phyloP scores from a whole-genome alignment of 208 protist genomes.

The Leishmania turanica region DNA sequence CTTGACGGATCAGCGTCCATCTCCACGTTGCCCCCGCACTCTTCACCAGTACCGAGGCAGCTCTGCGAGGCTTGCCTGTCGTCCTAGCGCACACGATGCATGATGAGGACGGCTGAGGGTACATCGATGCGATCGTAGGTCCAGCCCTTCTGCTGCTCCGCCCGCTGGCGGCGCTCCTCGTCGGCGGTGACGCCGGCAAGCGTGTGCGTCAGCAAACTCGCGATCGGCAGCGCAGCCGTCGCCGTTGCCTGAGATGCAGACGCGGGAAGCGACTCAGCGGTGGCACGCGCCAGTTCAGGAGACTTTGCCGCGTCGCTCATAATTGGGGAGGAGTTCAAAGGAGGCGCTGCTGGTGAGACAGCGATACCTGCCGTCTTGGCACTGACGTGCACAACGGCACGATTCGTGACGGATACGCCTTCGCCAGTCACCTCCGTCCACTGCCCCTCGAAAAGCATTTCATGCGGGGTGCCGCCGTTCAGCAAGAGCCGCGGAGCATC shows the following conservation, averaged over 20 bases:
- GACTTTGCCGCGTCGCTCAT: background rate
- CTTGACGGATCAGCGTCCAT: background rate
- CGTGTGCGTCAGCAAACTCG: conserved; percentile 72
- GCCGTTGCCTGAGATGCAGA: background rate
- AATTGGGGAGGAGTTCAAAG: background rate
- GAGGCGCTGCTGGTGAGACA: background rate
- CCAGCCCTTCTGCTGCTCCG: conserved; percentile 39
- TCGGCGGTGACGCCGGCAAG: conserved; percentile 65
- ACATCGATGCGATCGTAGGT: conserved; percentile 54
- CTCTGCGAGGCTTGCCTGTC: background rate
- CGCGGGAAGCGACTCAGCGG: background rate
- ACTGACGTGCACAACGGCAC: conserved; percentile 52
- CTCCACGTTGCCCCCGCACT: background rate
- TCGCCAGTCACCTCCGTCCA: conserved; percentile 47
- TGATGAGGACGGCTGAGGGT: conserved; percentile 32
- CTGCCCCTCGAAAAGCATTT: conserved; percentile 63
- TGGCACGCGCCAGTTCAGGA: background rate
- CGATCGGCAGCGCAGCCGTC: conserved; percentile 12
- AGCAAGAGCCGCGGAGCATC: conserved; percentile 54
- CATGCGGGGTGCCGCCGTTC: conserved; percentile 32
- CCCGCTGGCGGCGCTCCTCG: conserved; percentile 39
- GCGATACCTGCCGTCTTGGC: background rate
- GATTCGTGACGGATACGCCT: conserved; percentile 28
- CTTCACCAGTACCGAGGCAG: background rate
- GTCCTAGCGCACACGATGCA: conserved; percentile 24